These are phyloP conservation scores for Bipolaris oryzae DNA, from an alignment of 2,329 filamentous ascomycete species.

Conservation along the genomic window DNA sequence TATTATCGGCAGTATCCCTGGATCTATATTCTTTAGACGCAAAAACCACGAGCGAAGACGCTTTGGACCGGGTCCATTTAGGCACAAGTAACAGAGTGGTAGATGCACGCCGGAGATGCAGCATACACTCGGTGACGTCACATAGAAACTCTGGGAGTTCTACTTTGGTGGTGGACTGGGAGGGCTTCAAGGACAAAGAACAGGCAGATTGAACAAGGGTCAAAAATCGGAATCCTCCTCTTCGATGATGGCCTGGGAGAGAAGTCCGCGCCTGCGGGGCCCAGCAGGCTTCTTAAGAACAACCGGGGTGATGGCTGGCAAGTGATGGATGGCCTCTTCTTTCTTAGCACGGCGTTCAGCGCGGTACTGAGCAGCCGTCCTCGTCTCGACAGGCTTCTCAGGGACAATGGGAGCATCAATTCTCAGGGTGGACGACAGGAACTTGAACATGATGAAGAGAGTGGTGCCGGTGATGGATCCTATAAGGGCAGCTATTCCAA, in stretches of 20 bases:
- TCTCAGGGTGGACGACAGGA: conserved; percentile 58
- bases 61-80: neutral
- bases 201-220: conserved; percentile 4
- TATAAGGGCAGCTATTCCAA: conserved; percentile 70
- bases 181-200: neutral
- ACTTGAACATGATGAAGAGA: conserved; percentile 62
- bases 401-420: conserved; percentile 45
- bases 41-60: neutral
- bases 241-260: conserved; percentile 72
- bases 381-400: conserved; percentile 14
- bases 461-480: conserved; percentile 68
- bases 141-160: conserved; percentile 10
- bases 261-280: conserved; percentile 54
- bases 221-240: conserved; percentile 66
- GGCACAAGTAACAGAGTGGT: neutral
- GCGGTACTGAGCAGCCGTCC: conserved; percentile 40
- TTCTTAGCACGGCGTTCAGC: conserved; percentile 36
- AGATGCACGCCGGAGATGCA: neutral
- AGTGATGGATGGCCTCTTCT: conserved; percentile 21
- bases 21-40: neutral
- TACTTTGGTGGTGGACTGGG: conserved; percentile 1
- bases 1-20: neutral
- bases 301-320: conserved; percentile 22
- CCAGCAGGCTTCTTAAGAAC: conserved; percentile 40
- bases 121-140: neutral